Conservation (phyloP, 768 basidiomycete genomes). For the Psilocybe cubensis region DNA sequence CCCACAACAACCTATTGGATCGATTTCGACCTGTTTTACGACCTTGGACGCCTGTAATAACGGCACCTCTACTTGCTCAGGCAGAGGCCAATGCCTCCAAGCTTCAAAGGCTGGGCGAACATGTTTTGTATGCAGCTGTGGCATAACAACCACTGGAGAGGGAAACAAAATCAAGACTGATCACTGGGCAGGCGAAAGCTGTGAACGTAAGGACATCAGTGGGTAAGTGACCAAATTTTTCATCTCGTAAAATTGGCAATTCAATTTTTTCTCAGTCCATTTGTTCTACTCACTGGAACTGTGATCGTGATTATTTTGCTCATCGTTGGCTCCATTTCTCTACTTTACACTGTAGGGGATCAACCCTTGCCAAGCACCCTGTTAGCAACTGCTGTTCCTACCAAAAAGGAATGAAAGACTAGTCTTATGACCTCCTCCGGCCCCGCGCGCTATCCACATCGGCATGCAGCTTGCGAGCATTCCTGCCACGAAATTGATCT, state of each 20-base stretch:
- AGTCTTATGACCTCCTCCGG: background rate
- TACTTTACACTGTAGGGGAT: slow-evolving; percentile 65
- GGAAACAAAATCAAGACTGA: slow-evolving; percentile 58
- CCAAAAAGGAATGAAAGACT: slow-evolving; percentile 52
- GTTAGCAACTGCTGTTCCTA: slow-evolving; percentile 57
- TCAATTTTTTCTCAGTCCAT: slow-evolving; percentile 51
- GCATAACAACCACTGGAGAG: slow-evolving; percentile 49
- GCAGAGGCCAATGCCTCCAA: slow-evolving; percentile 66
- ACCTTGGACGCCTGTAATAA: slow-evolving; percentile 59
- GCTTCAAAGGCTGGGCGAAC: slow-evolving; percentile 62
- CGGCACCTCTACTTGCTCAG: slow-evolving; percentile 68
- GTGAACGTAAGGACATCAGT: slow-evolving; percentile 81
- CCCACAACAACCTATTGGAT: slow-evolving; percentile 57
- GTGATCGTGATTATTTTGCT: slow-evolving; percentile 65
- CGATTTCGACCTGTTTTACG: slow-evolving; percentile 64
- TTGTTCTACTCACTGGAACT: slow-evolving; percentile 75
- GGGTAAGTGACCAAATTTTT: slow-evolving; percentile 51
- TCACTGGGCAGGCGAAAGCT: slow-evolving; percentile 75
- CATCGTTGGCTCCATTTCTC: slow-evolving; percentile 64
- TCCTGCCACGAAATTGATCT: background rate
- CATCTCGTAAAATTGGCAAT: slow-evolving; percentile 1
- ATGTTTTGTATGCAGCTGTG: slow-evolving; percentile 59
- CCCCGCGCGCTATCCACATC: background rate
- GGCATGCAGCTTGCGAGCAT: slow-evolving; percentile 4
- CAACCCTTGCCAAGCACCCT: slow-evolving; percentile 76